phyloP scores from a whole-genome alignment of 108 stramenopile genomes.

The Conticribra weissflogii region DNA sequence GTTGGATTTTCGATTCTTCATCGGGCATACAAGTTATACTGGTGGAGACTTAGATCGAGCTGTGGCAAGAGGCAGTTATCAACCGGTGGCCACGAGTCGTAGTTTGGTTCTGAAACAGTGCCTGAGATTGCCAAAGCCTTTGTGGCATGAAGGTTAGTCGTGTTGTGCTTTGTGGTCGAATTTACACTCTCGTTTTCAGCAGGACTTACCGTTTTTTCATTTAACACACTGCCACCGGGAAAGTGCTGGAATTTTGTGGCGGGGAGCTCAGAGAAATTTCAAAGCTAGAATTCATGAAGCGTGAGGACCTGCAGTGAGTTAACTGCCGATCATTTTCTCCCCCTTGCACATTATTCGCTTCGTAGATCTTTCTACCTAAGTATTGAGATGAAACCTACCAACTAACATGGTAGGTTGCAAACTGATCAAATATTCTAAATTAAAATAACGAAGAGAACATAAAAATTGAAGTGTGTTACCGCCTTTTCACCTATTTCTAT shows the following conservation, averaged over 20 bases:
- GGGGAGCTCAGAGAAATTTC: slow-evolving; percentile 75
- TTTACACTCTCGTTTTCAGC: too few species aligned
- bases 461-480: too few species aligned
- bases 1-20: slow-evolving; percentile 85
- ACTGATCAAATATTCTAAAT: too few species aligned
- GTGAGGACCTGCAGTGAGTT: slow-evolving; percentile 60
- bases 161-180: neutral
- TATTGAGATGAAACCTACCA: neutral
- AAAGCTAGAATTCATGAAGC: slow-evolving; percentile 67
- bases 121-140: slow-evolving; percentile 80
- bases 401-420: too few species aligned
- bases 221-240: too few species aligned
- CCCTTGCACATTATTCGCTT: too few species aligned
- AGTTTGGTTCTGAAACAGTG: slow-evolving; percentile 86
- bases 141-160: slow-evolving; percentile 81
- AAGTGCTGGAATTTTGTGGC: slow-evolving; percentile 77
- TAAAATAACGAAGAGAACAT: too few species aligned
- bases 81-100: slow-evolving; percentile 77
- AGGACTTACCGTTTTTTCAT: too few species aligned
- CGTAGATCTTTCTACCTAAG: too few species aligned
- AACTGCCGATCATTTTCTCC: too few species aligned
- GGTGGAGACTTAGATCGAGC: slow-evolving; percentile 55
- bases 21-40: slow-evolving; percentile 64
- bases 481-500: too few species aligned
- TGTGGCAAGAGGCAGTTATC: slow-evolving; percentile 65